Conservation (phyloP, 2,329 filamentous ascomycete species). For the Pseudogymnoascus sp. region DNA sequence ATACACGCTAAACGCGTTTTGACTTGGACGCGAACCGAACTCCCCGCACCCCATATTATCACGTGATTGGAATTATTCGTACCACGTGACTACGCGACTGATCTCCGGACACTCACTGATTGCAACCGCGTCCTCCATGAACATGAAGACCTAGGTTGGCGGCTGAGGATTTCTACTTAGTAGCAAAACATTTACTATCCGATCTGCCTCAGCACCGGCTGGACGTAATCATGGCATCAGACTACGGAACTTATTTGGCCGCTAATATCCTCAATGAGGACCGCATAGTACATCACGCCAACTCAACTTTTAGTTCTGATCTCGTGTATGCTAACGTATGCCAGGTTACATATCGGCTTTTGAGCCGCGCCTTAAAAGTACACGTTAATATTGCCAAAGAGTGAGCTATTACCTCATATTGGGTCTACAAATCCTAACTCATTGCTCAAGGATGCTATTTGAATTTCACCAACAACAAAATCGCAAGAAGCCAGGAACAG, state of each 20-base stretch:
- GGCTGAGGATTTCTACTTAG: background rate
- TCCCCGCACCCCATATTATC: background rate
- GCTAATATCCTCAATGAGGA: conserved; percentile 27
- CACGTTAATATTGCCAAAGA: conserved; percentile 85
- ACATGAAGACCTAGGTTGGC: background rate
- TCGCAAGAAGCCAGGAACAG: conserved; percentile 58
- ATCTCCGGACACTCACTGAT: background rate
- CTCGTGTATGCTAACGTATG: conserved; percentile 11
- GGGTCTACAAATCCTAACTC: background rate
- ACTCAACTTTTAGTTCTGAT: background rate
- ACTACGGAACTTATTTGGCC: conserved; percentile 28
- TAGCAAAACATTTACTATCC: background rate
- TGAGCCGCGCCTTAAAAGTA: conserved; percentile 75
- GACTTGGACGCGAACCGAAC: background rate
- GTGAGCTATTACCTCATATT: conserved; percentile 36
- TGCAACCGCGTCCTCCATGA: background rate
- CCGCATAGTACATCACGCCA: conserved; percentile 21
- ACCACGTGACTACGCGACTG: background rate
- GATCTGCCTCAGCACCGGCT: background rate
- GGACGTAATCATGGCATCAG: conserved; percentile 12
- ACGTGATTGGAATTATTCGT: background rate
- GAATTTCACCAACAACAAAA: conserved; percentile 79
- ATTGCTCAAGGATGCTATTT: conserved; percentile 63
- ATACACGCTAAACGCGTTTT: conserved; percentile 5
- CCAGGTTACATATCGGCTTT: conserved; percentile 76